These are phyloP conservation scores for Phytophthora tentaculata DNA, from an alignment of 352 stramenopile species.

Conservation along the genomic window DNA sequence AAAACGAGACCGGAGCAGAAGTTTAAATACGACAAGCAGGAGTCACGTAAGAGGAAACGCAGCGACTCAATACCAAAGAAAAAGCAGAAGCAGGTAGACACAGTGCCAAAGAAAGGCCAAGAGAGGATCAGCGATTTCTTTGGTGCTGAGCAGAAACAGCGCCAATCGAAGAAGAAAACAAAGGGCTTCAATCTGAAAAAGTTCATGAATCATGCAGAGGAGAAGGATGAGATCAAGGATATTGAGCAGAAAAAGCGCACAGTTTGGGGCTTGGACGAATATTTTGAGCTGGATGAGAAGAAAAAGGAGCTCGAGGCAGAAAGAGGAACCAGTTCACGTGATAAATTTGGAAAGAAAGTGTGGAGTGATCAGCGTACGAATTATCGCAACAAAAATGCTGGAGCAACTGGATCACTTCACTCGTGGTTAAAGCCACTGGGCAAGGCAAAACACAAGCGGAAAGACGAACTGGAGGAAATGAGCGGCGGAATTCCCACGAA, in stretches of 20 bases:
- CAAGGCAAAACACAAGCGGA: slow-evolving; percentile 1
- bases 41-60: slow-evolving; percentile 30
- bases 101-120: slow-evolving; percentile 7
- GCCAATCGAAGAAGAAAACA: slow-evolving; percentile 29
- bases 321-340: background rate
- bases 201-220: slow-evolving; percentile 40
- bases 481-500: slow-evolving; percentile 12
- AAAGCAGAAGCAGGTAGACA: background rate
- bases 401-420: slow-evolving; percentile 1
- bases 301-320: slow-evolving; percentile 18
- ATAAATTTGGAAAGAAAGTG: slow-evolving; percentile 11
- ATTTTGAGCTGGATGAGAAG: slow-evolving; percentile 38
- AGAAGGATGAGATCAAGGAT: slow-evolving; percentile 39
- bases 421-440: slow-evolving; percentile 25
- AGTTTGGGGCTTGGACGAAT: slow-evolving; percentile 33
- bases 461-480: slow-evolving; percentile 17
- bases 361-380: slow-evolving; percentile 29
- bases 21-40: slow-evolving; percentile 22
- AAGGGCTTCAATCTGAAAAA: slow-evolving; percentile 27
- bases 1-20: background rate
- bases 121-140: slow-evolving; percentile 37
- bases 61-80: slow-evolving; percentile 13
- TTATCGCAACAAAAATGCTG: slow-evolving; percentile 23
- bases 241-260: slow-evolving; percentile 37
- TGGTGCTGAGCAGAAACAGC: slow-evolving; percentile 7